Evolutionary conservation across 202 grass and related monocot species (phyloP), one percentile per base, ranked within the genome.

Genomic region (Schoenoplectus triqueter): DNA sequence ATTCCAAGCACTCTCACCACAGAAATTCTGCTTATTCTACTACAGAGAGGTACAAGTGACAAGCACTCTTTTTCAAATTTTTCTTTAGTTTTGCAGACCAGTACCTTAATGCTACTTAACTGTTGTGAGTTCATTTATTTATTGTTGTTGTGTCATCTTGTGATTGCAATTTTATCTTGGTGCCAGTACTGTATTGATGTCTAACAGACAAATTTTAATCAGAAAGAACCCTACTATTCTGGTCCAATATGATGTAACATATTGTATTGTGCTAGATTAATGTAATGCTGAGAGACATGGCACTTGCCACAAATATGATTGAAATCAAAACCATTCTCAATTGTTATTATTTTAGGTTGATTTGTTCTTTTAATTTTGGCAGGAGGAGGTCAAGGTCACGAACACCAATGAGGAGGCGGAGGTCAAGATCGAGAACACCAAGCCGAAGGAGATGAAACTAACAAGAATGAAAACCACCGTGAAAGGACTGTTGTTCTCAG

Each of bases 11-110:
- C 89, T 94, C 93, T 89, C 96, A 99, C 86, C 87, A 83, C 87
- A 95, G 93, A 90, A 90, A 94, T 99, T 99, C 92, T 66, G 92
- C 96, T 89, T 91, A 98, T 90, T 93, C 93, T 91, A 93, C 89
- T 78, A 65, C 63, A 2, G 52, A 92, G 20, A 99, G 93, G 96
- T 99, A 95, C 87, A 87, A 75, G 85, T 83, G 89, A 87, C 87
- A 90, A 82, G 3, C 8, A 69, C 84, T 88, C 19, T 80, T 72
- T 80, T 59, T 86, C 73, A 82, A 75, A 74, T 87, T 74, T 87
- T 81, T 49, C 41, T 69, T 86, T 79, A 66, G 84, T 90, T 86
- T 78, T 78, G 60, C 71, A 68, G 80, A 82, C 64, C 73, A 87
- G 82, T 79, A 79, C 6, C 31, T 60, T 13, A 61, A 44, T 79